Evolutionary conservation across 2,329 filamentous ascomycete species (phyloP), one percentile per base, ranked within the genome.

Genomic region (Lachnellula arida): DNA sequence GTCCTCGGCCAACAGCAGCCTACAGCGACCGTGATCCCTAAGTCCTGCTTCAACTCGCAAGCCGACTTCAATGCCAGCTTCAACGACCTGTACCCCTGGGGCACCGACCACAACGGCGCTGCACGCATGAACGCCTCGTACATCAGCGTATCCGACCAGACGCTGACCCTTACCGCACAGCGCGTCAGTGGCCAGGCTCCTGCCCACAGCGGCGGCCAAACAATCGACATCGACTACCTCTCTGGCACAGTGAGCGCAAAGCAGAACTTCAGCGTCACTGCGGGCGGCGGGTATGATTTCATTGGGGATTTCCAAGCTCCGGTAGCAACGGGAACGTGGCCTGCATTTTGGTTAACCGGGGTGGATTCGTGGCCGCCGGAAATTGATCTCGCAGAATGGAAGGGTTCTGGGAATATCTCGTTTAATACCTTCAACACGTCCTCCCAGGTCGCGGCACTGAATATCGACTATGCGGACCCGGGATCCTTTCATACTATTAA

Each of bases 351-450:
- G 81, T 68, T 83, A 14, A 82, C 79, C 1, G 79, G 73, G 0
- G 78, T 79, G 0, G 65, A 78, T 46, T 72, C 74, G 0, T 84
- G 81, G 81, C 81, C 80, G 15, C 81, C 81, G 0, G 81, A 83
- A 73, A 76, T 84, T 54, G 81, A 84, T 64, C 74, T 84, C 68
- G 80, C 80, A 1, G 81, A 84, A 67, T 84, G 81, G 81, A 84
- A 83, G 65, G 81, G 81, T 1, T 50, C 35, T 17, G 79, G 79
- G 15, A 76, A 79, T 63, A 78, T 81, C 57, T 77, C 73, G 34
- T 82, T 82, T 70, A 82, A 82, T 61, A 82, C 79, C 1, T 79
- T 79, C 64, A 77, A 78, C 61, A 77, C 77, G 2, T 75, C 74
- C 34, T 75, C 71, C 4, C 64, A 75, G 46, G 75, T 81, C 2